Evolutionary conservation across 768 basidiomycete species (phyloP).

Genomic region (Gymnopilus junonius): DNA sequence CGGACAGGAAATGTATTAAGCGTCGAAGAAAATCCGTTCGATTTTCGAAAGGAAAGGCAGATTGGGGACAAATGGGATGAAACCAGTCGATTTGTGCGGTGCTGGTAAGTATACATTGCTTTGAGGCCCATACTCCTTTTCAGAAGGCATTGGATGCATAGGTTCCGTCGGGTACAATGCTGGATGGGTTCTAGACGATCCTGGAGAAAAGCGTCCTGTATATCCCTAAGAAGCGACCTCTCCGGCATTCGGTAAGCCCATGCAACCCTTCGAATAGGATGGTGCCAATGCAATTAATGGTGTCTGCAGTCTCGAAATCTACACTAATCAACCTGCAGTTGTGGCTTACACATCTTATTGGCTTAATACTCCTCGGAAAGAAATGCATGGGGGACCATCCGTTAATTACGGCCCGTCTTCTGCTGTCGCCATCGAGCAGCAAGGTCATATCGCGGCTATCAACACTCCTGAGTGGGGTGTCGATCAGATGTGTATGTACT

Average conservation of each 20-base stretch:
- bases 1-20: conserved; percentile 40
- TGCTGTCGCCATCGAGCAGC: conserved; percentile 57
- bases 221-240: conserved; percentile 49
- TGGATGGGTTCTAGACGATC: conserved; percentile 52
- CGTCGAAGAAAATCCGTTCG: conserved; percentile 38
- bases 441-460: conserved; percentile 58
- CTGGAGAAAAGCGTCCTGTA: conserved; percentile 30
- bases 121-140: background rate
- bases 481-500: conserved; percentile 55
- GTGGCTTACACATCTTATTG: conserved; percentile 54
- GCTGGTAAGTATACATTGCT: conserved; percentile 22
- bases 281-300: too few relatives aligned
- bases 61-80: conserved; percentile 40
- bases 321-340: conserved; percentile 53
- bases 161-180: conserved; percentile 55
- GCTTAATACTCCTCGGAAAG: conserved; percentile 51
- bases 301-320: conserved; percentile 46
- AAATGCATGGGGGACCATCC: conserved; percentile 49
- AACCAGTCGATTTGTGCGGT: conserved; percentile 32
- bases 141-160: conserved; percentile 11
- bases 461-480: conserved; percentile 59
- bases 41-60: conserved; percentile 40
- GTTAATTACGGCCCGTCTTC: conserved; percentile 44
- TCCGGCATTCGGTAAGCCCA: conserved; percentile 50
- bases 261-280: background rate